A percentile compares a stretch with the other conserved stretches of the same genome.
These are phyloP conservation scores for Picea glauca DNA, from an alignment of 75 land plant species.

Conservation along the genomic window DNA sequence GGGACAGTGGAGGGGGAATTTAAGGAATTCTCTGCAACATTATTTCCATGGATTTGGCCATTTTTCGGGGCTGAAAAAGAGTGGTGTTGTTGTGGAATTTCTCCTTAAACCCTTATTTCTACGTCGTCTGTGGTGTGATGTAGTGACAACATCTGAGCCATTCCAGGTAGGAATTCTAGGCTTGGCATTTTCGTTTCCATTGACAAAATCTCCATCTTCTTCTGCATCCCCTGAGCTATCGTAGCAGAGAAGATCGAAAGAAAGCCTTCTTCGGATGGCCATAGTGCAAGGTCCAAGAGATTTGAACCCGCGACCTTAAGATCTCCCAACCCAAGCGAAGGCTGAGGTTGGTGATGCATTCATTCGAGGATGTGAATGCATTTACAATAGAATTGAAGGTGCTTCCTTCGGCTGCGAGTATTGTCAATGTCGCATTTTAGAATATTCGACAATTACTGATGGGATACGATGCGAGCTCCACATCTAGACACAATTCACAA, in stretches of 20 bases:
- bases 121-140: slow-evolving; percentile 4
- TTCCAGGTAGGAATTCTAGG: neutral
- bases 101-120: neutral
- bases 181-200: slow-evolving; percentile 17
- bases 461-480: no score
- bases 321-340: no score
- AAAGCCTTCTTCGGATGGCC: slow-evolving; percentile 33
- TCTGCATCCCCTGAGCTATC: slow-evolving; percentile 4
- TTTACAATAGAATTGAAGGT: no score
- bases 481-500: no score
- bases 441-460: no score
- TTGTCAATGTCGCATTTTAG: no score
- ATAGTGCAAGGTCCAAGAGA: neutral
- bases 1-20: neutral
- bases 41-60: neutral
- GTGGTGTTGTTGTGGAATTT: no score
- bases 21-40: neutral
- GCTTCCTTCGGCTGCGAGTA: no score
- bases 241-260: slow-evolving; percentile 26
- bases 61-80: neutral
- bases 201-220: neutral
- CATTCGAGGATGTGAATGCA: no score
- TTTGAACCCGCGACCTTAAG: no score
- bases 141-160: neutral
- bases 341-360: no score